phyloP scores from a whole-genome alignment of 352 stramenopile genomes.

The Elongisporangium anandrum region DNA sequence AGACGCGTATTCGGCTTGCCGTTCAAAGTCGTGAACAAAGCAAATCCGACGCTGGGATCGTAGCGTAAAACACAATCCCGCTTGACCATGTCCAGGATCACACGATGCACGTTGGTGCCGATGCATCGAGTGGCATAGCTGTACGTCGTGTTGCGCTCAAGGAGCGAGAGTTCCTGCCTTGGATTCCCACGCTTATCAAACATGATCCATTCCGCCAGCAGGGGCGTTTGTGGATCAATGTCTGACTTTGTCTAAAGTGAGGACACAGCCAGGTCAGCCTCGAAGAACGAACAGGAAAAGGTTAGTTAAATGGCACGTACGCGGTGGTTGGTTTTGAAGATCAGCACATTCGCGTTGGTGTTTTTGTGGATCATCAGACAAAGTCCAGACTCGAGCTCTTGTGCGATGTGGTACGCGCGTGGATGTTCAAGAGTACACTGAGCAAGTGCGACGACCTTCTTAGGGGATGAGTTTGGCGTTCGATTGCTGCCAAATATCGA shows the following conservation, averaged over 20 bases:
- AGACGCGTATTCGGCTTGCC: conserved; percentile 47
- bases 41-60: conserved; percentile 28
- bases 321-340: conserved; percentile 38
- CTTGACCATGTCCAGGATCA: conserved; percentile 40
- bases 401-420: conserved; percentile 39
- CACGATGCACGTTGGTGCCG: conserved; percentile 38
- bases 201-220: conserved; percentile 65
- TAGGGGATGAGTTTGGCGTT: background rate
- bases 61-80: conserved; percentile 45
- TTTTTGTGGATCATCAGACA: conserved; percentile 59
- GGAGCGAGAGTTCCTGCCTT: conserved; percentile 37
- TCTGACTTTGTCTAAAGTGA: conserved; percentile 19
- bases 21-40: conserved; percentile 51
- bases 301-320: conserved; percentile 6
- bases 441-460: conserved; percentile 4
- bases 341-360: conserved; percentile 50
- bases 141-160: conserved; percentile 58
- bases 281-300: too few relatives aligned
- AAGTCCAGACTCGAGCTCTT: conserved; percentile 39
- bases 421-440: conserved; percentile 25
- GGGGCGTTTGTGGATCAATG: conserved; percentile 22
- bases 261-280: too few relatives aligned
- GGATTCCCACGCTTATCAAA: conserved; percentile 62
- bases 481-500: background rate
- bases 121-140: conserved; percentile 32